These are phyloP conservation scores for Hypoxylon perforatum DNA, from an alignment of 495 filamentous ascomycete genomes.

Conservation along the genomic window DNA sequence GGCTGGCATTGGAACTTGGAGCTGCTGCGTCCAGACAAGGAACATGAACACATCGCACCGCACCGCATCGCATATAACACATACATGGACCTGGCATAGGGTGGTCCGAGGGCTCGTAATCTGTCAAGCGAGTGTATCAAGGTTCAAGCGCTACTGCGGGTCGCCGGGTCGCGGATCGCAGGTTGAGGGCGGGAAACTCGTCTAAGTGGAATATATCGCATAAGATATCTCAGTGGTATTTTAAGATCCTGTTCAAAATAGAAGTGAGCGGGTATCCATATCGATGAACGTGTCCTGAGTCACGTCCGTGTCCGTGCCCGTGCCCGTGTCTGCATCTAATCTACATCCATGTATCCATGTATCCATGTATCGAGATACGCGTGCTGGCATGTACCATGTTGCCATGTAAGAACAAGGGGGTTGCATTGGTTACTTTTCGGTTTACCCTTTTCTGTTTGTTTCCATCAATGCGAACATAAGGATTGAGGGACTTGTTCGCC, in stretches of 20 bases:
- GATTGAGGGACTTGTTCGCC: not conserved
- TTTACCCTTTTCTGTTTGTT: conserved; percentile 27
- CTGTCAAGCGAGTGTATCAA: conserved; percentile 11
- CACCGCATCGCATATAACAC: no score
- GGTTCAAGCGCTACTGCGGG: conserved; percentile 2
- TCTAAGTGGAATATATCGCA: conserved; percentile 15
- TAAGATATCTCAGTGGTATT: conserved; percentile 6
- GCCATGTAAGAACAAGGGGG: conserved; percentile 10
- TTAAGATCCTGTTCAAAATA: not conserved
- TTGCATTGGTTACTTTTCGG: conserved; percentile 34
- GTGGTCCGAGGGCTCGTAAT: conserved; percentile 32
- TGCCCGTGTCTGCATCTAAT: no score
- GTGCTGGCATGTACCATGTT: not conserved
- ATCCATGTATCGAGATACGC: conserved; percentile 8
- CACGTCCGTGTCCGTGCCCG: no score
- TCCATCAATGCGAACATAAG: conserved; percentile 7
- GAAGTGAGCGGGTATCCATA: not conserved
- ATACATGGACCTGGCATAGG: conserved; percentile 3
- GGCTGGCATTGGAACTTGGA: conserved; percentile 26
- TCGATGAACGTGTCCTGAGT: no score
- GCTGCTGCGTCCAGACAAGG: conserved; percentile 25
- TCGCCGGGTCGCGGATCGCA: no score
- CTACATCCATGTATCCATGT: not conserved
- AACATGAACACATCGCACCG: conserved; percentile 12
- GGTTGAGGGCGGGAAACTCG: conserved; percentile 12